A percentile compares a stretch with the other conserved stretches of the same genome.
Conservation (phyloP, 306 rosid species). For the Fragaria vesca region DNA sequence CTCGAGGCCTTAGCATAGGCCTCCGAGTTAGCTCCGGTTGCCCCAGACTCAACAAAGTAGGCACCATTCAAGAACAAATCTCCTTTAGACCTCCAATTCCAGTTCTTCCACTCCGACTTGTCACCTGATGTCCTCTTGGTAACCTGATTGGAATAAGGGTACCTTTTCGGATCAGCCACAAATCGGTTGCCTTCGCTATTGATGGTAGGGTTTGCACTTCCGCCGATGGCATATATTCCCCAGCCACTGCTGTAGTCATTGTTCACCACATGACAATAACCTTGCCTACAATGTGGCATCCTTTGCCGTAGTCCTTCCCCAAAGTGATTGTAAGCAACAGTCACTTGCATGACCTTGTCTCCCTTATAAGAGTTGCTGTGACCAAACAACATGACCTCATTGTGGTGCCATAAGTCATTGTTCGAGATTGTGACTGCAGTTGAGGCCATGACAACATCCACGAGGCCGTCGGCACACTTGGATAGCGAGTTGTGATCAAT, state of each 20-base stretch:
- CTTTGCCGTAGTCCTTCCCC: background rate
- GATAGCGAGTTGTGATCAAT: background rate
- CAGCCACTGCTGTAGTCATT: background rate
- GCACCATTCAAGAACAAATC: background rate
- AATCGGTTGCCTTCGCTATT: background rate
- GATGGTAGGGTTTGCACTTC: background rate
- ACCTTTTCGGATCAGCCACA: background rate
- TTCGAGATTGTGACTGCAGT: background rate
- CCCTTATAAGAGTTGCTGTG: background rate
- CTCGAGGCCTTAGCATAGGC: conserved; percentile 8
- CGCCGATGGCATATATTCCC: background rate
- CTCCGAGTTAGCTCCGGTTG: background rate
- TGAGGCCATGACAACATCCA: conserved; percentile 7
- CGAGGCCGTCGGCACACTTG: background rate
- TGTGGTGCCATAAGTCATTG: background rate
- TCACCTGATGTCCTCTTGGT: background rate
- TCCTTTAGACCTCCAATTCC: background rate
- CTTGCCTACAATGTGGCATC: background rate
- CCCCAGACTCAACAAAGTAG: background rate
- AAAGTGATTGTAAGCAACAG: background rate
- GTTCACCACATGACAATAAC: conserved; percentile 7
- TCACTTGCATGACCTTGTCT: background rate
- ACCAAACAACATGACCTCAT: background rate
- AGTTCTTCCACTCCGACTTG: background rate
- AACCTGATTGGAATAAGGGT: background rate